These are phyloP conservation scores for Naematelia aurantialba DNA, from an alignment of 768 basidiomycete species.

Conservation along the genomic window DNA sequence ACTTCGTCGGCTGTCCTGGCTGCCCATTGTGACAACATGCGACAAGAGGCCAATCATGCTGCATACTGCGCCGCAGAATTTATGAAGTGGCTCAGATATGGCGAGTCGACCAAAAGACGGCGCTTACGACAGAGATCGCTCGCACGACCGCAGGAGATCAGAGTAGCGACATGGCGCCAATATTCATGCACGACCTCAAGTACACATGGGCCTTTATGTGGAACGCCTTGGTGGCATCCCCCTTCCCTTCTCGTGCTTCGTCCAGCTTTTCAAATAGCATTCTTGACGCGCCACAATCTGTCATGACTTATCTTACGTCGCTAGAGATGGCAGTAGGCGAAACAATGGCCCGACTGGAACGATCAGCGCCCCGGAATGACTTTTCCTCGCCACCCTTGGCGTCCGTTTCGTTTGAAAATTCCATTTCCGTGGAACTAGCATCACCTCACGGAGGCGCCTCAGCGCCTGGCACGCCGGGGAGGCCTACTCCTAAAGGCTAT, in stretches of 20 bases:
- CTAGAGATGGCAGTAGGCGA: background rate
- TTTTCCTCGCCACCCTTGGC: background rate
- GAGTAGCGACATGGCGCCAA: conserved; percentile 20
- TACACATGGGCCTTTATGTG: conserved; percentile 37
- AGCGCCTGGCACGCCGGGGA: background rate
- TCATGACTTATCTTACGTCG: background rate
- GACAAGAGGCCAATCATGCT: conserved; percentile 26
- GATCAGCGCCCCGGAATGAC: conserved; percentile 7
- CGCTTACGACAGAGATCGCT: conserved; percentile 5
- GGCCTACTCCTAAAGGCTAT: conserved; percentile 9
- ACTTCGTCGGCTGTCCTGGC: conserved; percentile 18
- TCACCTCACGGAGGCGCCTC: background rate
- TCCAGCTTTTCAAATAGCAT: background rate
- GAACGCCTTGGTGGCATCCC: conserved; percentile 29
- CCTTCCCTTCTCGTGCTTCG: conserved; percentile 28
- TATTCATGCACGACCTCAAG: conserved; percentile 30
- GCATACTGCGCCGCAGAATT: conserved; percentile 25
- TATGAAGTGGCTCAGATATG: conserved; percentile 40
- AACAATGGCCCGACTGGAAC: background rate
- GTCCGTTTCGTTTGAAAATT: background rate
- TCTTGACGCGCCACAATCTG: background rate
- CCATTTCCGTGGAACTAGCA: background rate
- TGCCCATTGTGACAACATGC: conserved; percentile 22
- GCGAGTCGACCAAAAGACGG: conserved; percentile 16
- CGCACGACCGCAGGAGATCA: conserved; percentile 6